Evolutionary conservation across 2,329 filamentous ascomycete genomes (phyloP), one percentile per base, ranked within the genome.

Genomic region (Ceratocystis destructans): DNA sequence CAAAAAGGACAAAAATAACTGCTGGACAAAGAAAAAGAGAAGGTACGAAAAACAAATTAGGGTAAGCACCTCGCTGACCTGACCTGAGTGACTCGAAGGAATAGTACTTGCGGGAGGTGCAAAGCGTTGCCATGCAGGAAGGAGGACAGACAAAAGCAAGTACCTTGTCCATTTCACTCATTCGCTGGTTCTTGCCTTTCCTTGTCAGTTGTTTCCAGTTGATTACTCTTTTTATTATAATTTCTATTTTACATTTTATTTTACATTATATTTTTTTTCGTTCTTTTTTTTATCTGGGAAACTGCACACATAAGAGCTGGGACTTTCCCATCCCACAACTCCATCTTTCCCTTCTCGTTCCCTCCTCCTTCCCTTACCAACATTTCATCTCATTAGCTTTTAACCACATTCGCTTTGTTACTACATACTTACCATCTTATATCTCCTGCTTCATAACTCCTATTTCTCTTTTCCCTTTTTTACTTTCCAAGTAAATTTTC

Each of bases 401-500:
- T 45, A 50, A 63, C 61, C 41, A 63, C 44, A 63, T 46, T 48
- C 61, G 46, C 61, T 63, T 63, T 31, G 44, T 46, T 64, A 64
- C 25, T 53, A 45, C 62, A 64, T 64, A 64, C 63, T 61, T 53
- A 33, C 44, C 55, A 61, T 48, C 25, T 33, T 46, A 50, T 28
- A 59, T 17, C 17, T 37, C 25, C 25, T 46, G 65, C 68, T 68
- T 66, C 66, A 62, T 66, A 59, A 33, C 55, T 59, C 55, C n/a
- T 59, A 59, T 59, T 59, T 68, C 68, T 59, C 25, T 59, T 59
- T 66, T 67, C 67, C 64, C 50, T n/a, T 61, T 62, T 57, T 46
- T 62, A 62, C 20, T 41, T 66, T 50, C 59, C 46, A 64, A 82
- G 48, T 53, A 25, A 20, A 12, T 12, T 45, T 53, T 61, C 73